These are phyloP conservation scores for Auricularia heimuer DNA, from an alignment of 768 basidiomycete species.

Conservation along the genomic window DNA sequence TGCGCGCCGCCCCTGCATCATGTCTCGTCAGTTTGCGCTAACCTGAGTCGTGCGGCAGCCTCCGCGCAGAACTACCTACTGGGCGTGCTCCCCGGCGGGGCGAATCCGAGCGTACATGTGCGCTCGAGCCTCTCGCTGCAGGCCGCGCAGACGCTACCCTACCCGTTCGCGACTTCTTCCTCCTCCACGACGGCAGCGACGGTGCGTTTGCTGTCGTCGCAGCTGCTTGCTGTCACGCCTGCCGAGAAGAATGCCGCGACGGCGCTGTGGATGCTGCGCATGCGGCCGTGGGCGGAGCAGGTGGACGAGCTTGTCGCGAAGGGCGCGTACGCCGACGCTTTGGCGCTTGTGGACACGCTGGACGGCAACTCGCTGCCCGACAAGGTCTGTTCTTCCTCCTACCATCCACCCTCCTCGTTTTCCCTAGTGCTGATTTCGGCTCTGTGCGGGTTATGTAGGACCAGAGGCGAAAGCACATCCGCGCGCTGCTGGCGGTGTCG, in stretches of 20 bases:
- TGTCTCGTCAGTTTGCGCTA: no score
- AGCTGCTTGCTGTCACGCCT: constrained; percentile 61
- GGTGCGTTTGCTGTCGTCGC: constrained; percentile 55
- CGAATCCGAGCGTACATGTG: constrained; percentile 41
- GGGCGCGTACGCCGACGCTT: constrained; percentile 66
- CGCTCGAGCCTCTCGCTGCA: constrained; percentile 59
- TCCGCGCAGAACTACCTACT: constrained; percentile 71
- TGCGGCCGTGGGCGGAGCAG: constrained; percentile 70
- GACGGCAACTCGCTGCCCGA: constrained; percentile 51
- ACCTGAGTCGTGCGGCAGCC: constrained; percentile 28
- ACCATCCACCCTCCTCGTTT: no score
- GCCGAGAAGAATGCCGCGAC: constrained; percentile 56
- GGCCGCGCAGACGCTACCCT: constrained; percentile 50
- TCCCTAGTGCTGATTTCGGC: no score
- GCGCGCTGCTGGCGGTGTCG: constrained; percentile 67
- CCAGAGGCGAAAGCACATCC: constrained; percentile 46
- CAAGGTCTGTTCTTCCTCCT: constrained; percentile 35
- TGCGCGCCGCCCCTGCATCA: constrained; percentile 14
- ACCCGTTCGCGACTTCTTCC: constrained; percentile 37
- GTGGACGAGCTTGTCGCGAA: constrained; percentile 70
- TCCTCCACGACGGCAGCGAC: constrained; percentile 24
- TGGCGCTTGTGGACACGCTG: constrained; percentile 64
- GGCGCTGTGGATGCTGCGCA: constrained; percentile 60
- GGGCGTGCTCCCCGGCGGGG: constrained; percentile 59
- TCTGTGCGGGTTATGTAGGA: constrained; percentile 27